Conservation (phyloP, 306 rosid genomes). For the Glycine soja region DNA sequence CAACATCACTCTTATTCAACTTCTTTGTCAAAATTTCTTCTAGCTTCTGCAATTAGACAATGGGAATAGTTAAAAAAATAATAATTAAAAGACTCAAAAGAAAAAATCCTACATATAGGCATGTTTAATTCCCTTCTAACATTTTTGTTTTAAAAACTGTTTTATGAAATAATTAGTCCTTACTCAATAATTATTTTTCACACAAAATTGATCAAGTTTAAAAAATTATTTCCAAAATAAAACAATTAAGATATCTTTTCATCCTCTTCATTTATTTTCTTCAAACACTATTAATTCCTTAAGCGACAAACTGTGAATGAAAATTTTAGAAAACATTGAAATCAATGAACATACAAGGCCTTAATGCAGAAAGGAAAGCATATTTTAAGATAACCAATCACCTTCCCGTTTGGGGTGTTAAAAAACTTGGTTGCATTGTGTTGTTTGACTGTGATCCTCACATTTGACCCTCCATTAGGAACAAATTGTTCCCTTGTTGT, state of each 20-base stretch:
- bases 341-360: no score
- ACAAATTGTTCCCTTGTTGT: not conserved
- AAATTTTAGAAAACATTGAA: no score
- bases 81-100: not conserved
- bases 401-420: conserved; percentile 64
- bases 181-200: not conserved
- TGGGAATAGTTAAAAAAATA: not conserved
- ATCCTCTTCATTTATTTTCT: not conserved
- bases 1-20: conserved; percentile 61
- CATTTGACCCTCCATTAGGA: no score
- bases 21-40: conserved; percentile 55
- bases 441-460: no score
- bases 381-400: not conserved
- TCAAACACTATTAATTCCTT: not conserved
- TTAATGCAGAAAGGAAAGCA: no score
- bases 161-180: no score
- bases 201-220: not conserved
- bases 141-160: no score
- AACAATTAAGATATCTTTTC: not conserved
- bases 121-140: not conserved
- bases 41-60: conserved; percentile 45
- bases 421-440: conserved; percentile 6
- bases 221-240: not conserved
- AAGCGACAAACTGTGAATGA: no score
- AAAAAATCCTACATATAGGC: no score